Conservation (phyloP, 352 stramenopile genomes). For the Phytopythium ostracodes region DNA sequence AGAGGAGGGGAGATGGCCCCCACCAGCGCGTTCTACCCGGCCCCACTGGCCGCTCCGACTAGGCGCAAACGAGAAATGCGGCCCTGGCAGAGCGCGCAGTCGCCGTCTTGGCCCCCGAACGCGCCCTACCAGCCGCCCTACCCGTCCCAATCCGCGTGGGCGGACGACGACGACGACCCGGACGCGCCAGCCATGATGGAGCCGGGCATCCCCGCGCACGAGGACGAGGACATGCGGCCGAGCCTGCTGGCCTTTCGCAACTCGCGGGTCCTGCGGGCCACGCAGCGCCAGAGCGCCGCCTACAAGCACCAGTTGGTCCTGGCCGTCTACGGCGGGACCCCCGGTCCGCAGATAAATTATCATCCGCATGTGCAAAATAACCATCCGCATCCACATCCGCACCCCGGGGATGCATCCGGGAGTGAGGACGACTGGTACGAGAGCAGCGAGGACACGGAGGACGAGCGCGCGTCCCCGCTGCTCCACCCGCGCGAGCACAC, state of each 20-base stretch:
- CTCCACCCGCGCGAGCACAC: background rate
- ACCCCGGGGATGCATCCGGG: slow-evolving; percentile 5
- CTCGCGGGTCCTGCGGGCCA: slow-evolving; percentile 42
- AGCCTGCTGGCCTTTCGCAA: slow-evolving; percentile 47
- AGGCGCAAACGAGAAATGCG: slow-evolving; percentile 1
- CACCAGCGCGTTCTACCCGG: background rate
- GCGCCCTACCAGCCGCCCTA: background rate
- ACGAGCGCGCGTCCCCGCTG: slow-evolving; percentile 11
- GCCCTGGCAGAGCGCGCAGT: background rate
- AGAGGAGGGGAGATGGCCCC: slow-evolving; percentile 1
- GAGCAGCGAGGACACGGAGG: slow-evolving; percentile 23
- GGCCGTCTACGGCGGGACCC: slow-evolving; percentile 16
- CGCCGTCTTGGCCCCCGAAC: background rate
- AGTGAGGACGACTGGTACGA: slow-evolving; percentile 32
- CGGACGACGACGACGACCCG: slow-evolving; percentile 17
- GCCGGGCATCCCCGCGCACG: slow-evolving; percentile 9
- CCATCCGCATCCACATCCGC: no score
- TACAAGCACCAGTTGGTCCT: slow-evolving; percentile 38
- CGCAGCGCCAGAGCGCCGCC: slow-evolving; percentile 35
- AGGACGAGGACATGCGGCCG: slow-evolving; percentile 23
- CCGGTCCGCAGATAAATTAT: background rate
- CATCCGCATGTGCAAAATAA: background rate
- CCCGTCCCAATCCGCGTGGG: background rate
- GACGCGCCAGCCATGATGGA: slow-evolving; percentile 39
- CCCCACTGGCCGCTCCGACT: background rate